Percentiles rank a stretch among this genome's conserved stretches.
phyloP scores from a whole-genome alignment of 208 protist species.

The Polymyxa betae region DNA sequence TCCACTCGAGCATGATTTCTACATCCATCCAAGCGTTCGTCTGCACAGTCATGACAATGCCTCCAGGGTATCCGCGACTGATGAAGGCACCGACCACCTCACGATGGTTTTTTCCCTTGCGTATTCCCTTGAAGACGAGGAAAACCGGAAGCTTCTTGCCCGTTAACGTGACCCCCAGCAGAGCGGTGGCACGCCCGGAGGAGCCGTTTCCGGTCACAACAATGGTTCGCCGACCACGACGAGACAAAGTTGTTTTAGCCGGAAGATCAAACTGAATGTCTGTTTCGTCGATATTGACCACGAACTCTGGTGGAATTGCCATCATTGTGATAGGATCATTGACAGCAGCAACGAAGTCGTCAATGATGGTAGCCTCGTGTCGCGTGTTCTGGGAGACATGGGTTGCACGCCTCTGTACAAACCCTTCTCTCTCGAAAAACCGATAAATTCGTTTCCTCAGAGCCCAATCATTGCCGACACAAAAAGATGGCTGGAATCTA shows the following conservation, averaged over 20 bases:
- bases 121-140: neutral
- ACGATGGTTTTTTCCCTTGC: neutral
- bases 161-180: conserved; percentile 1
- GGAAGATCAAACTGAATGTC: conserved; percentile 9
- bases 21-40: neutral
- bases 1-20: neutral
- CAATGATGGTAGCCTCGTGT: neutral
- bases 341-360: neutral
- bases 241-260: neutral
- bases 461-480: conserved; percentile 41
- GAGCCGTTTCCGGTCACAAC: neutral
- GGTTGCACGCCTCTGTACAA: neutral
- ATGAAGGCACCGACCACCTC: neutral
- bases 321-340: conserved; percentile 21
- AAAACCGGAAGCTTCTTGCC: conserved; percentile 20
- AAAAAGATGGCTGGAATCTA: conserved; percentile 28
- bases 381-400: conserved; percentile 25
- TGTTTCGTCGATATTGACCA: conserved; percentile 34
- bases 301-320: neutral
- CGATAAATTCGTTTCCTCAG: neutral
- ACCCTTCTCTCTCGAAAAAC: neutral
- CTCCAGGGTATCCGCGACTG: neutral
- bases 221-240: neutral
- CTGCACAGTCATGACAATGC: conserved; percentile 34
- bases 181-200: neutral